Base-by-base conservation (phyloP, 2,329 filamentous ascomycete genomes). In the Sporothrix globosa region DNA sequence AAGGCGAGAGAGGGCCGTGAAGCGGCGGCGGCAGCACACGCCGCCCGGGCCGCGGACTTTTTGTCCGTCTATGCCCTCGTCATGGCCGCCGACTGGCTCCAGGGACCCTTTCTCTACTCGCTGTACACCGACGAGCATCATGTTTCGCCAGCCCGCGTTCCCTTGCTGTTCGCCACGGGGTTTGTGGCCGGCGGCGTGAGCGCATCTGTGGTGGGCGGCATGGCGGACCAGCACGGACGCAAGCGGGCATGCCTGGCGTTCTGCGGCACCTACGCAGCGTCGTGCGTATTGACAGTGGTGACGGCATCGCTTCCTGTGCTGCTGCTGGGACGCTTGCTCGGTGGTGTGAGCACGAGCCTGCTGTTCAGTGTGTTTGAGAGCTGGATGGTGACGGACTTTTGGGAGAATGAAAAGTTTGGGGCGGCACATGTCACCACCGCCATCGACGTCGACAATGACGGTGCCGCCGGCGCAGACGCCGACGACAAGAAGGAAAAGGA, bases 361-460 rank as follows among this genome's bases (percentile, higher is more conserved):
- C 80, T 89, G 41, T 88, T 86, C 79, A 86, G 82, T 56, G 84
- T 83, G 5, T 88, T 88, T 73, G 86, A 89, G 76, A 86, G 84
- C 74, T 89, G 87, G 86, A 85, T 89, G 80, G 83, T 89, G 39
- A 82, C 84, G 3, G 85, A 87, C 73, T 86, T 83, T 72, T 81
- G 84, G 71, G 78, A 79, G 69, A 78, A 82, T 54, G 78, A 80
- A 52, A 75, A 85, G 41, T 68, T 27, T 39, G 69, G 68, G 4
- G 4, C 60, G 11, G 19, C 27, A 41, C 21, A 34, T 14, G 11
- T 27, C 4, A 19, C 80, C 13, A 14, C n/a, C 41, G 53, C 4
- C 30, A 80, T 39, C 11, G 53, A 44, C n/a, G 46, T 21, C 30
- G 53, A 50, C 27, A 14, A 27, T 41, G 34, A 44, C 21, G 50